phyloP scores from a whole-genome alignment of 148 eudicot genomes.

The Rhododendron kiyosumense region DNA sequence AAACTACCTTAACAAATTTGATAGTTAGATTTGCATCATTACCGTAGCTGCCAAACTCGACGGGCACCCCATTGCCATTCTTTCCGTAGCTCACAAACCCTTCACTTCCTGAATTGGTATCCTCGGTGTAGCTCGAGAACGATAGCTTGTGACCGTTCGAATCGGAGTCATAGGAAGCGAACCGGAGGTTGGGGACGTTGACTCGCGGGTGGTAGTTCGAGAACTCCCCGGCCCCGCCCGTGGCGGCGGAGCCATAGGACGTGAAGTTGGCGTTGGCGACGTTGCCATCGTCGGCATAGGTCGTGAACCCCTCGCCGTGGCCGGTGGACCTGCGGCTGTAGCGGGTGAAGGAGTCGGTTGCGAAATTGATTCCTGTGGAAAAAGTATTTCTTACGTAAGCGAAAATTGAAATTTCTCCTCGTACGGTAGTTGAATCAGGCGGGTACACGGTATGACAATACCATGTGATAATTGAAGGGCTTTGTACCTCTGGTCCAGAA shows the following conservation, averaged over 20 bases:
- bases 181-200: conserved; percentile 61
- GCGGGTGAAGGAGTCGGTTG: conserved; percentile 46
- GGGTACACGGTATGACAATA: neutral
- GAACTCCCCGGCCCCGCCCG: conserved; percentile 79
- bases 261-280: conserved; percentile 61
- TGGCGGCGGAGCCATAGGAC: conserved; percentile 46
- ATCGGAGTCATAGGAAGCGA: conserved; percentile 43
- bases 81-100: conserved; percentile 59
- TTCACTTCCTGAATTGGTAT: conserved; percentile 69
- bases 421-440: no score
- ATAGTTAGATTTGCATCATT: neutral
- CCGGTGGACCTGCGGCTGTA: conserved; percentile 58
- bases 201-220: conserved; percentile 52
- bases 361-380: conserved; percentile 42
- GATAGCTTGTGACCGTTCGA: conserved; percentile 48
- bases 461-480: neutral
- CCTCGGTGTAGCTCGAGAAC: conserved; percentile 53
- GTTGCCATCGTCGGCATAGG: conserved; percentile 60
- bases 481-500: no score
- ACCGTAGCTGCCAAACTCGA: conserved; percentile 41
- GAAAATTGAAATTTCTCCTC: neutral
- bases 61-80: conserved; percentile 55
- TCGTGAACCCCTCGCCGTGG: conserved; percentile 55
- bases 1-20: neutral
- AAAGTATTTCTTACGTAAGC: neutral